A percentile compares a stretch with the other conserved stretches of the same genome.
These are phyloP conservation scores for Daldinia caldariorum DNA, from an alignment of 495 filamentous ascomycete species.

Conservation along the genomic window DNA sequence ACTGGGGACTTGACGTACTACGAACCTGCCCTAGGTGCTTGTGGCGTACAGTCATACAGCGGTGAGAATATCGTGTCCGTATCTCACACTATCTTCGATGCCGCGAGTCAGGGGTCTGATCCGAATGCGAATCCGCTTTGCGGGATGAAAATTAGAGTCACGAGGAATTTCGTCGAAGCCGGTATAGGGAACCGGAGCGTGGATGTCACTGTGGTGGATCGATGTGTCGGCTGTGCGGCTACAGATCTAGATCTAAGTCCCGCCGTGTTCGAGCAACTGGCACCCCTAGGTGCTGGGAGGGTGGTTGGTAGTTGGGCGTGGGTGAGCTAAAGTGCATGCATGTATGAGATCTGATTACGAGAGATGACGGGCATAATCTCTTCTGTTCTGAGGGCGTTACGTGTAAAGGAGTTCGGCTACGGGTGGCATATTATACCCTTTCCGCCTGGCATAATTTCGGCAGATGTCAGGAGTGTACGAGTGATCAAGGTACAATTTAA, in stretches of 20 bases:
- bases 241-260: slow-evolving; percentile 74
- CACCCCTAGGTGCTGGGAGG: slow-evolving; percentile 63
- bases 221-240: slow-evolving; percentile 72
- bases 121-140: slow-evolving; percentile 79
- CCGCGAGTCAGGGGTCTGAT: slow-evolving; percentile 61
- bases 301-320: slow-evolving; percentile 75
- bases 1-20: slow-evolving; percentile 80
- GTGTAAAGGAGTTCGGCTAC: slow-evolving; percentile 25
- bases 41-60: slow-evolving; percentile 65
- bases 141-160: slow-evolving; percentile 68
- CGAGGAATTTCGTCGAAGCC: slow-evolving; percentile 54
- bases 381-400: slow-evolving; percentile 10
- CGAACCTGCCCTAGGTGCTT: slow-evolving; percentile 72
- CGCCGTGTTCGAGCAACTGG: slow-evolving; percentile 68
- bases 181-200: slow-evolving; percentile 55
- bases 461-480: slow-evolving; percentile 5
- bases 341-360: slow-evolving; percentile 1
- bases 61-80: slow-evolving; percentile 72
- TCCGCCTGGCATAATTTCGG: slow-evolving; percentile 16
- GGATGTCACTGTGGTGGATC: slow-evolving; percentile 77
- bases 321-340: slow-evolving; percentile 53
- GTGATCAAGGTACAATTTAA: background rate
- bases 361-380: background rate
- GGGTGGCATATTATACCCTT: slow-evolving; percentile 34
- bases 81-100: slow-evolving; percentile 74